A percentile compares a stretch with the other conserved stretches of the same genome.
Conservation (phyloP, 169 alveolate genomes). For the Cryptosporidium meleagridis region DNA sequence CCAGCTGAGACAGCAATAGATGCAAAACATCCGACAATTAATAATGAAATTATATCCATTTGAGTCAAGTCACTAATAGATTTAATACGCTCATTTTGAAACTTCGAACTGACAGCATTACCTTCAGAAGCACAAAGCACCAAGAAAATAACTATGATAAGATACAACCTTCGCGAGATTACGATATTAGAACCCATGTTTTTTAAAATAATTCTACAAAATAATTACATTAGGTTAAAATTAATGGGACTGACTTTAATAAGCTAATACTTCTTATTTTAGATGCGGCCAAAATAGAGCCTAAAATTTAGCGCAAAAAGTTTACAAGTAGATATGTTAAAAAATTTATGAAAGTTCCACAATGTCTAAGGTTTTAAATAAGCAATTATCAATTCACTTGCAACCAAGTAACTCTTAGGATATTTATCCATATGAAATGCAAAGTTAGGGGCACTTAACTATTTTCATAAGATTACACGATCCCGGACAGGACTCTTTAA, state of each 20-base stretch:
- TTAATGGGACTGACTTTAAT: background rate
- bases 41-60: slow-evolving; percentile 37
- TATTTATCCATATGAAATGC: background rate
- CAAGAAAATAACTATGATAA: background rate
- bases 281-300: background rate
- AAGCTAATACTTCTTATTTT: background rate
- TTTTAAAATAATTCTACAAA: background rate
- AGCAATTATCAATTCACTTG: too few species aligned
- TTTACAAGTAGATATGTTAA: too few species aligned
- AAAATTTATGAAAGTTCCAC: background rate
- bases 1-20: slow-evolving; percentile 74
- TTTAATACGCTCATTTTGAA: slow-evolving; percentile 5
- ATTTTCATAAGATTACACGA: slow-evolving; percentile 92
- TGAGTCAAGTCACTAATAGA: slow-evolving; percentile 13
- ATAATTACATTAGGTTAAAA: background rate
- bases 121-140: background rate
- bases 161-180: background rate
- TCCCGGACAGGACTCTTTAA: slow-evolving; percentile 94
- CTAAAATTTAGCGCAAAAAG: background rate
- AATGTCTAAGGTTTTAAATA: too few species aligned
- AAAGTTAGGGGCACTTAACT: slow-evolving; percentile 46
- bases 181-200: background rate
- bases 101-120: background rate
- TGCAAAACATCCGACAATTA: slow-evolving; percentile 51
- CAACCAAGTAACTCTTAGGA: too few species aligned